phyloP scores from a whole-genome alignment of 2,329 filamentous ascomycete genomes.

The Lachnellula willkommii region DNA sequence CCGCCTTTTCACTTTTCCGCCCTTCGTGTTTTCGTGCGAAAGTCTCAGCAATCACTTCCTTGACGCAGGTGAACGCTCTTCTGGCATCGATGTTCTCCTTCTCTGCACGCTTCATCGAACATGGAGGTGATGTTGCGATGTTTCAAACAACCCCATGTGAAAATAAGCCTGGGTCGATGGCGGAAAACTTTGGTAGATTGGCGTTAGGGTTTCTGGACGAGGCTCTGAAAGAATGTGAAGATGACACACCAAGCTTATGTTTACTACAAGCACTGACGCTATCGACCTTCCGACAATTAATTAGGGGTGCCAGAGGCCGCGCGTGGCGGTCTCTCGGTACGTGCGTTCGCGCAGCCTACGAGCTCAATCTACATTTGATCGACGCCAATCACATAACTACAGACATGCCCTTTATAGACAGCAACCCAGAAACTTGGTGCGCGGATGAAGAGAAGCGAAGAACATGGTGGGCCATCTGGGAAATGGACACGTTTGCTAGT shows the following conservation, averaged over 20 bases:
- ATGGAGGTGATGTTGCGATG: too few species aligned
- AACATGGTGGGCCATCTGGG: constrained; percentile 38
- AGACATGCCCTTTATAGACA: too few species aligned
- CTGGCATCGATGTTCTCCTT: too few species aligned
- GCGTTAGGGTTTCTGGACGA: constrained; percentile 12
- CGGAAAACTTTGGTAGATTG: too few species aligned
- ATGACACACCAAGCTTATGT: constrained; percentile 30
- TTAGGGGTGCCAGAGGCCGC: constrained; percentile 31
- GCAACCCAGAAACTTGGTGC: constrained; percentile 21
- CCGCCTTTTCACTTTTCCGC: constrained; percentile 10
- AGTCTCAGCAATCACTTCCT: constrained; percentile 1
- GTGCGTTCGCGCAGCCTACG: constrained; percentile 22
- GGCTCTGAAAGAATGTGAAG: constrained; percentile 29
- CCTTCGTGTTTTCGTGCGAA: constrained; percentile 3
- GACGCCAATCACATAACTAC: neutral
- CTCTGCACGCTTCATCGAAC: too few species aligned
- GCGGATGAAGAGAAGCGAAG: constrained; percentile 34
- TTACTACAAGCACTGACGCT: constrained; percentile 34
- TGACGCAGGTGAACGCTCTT: constrained; percentile 18
- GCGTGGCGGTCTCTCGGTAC: constrained; percentile 33
- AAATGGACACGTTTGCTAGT: constrained; percentile 38
- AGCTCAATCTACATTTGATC: constrained; percentile 12
- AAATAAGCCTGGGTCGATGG: too few species aligned
- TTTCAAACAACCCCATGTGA: too few species aligned
- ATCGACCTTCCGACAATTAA: constrained; percentile 32